Base-by-base conservation (phyloP, 2,329 filamentous ascomycete genomes). In the Talaromyces sp. region DNA sequence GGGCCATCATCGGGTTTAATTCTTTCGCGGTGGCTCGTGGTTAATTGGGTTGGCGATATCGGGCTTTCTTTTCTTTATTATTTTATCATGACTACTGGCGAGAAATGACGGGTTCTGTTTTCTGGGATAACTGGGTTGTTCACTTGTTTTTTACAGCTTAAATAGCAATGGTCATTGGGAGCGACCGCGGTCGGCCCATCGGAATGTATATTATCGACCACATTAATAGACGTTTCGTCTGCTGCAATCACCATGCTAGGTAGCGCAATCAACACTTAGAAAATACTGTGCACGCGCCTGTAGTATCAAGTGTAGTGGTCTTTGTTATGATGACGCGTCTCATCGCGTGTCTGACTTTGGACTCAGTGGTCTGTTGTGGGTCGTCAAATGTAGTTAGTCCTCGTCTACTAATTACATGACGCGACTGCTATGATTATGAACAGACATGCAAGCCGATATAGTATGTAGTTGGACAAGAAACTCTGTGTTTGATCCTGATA, bases 21-120 rank as follows among this genome's bases (percentile, higher is more conserved):
- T 71, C 17, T 55, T 65, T 71, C 64, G 67, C 63, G 65, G 69
- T 71, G 68, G 67, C 65, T 71, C 64, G 50, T 31, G 61, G 49
- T 59, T 61, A 71, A 72, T 64, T 70, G 72, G 73, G 70, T 73
- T 69, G 73, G 73, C 73, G 73, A 76, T 75, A 71, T 58, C 72
- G 73, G 73, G 71, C 71, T 73, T 59, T 70, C 53, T 64, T 68
- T 69, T 69, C 65, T 71, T 69, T 69, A 66, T 71, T 63, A 66
- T 69, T 67, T 68, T 70, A 69, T 74, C 65, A 74, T 72, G 70
- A 77, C 69, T 70, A 73, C 68, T 70, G 75, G 74, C 74, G 74
- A 77, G 71, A 76, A 71, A 76, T 75, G 73, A 77, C 71, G 74
- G 75, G 70, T 71, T 75, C 72, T 70, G 64, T 66, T 70, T 71